A percentile compares a stretch with the other conserved stretches of the same genome.
Evolutionary conservation across 495 filamentous ascomycete species (phyloP).

Genomic region (Annulohypoxylon moriforme): DNA sequence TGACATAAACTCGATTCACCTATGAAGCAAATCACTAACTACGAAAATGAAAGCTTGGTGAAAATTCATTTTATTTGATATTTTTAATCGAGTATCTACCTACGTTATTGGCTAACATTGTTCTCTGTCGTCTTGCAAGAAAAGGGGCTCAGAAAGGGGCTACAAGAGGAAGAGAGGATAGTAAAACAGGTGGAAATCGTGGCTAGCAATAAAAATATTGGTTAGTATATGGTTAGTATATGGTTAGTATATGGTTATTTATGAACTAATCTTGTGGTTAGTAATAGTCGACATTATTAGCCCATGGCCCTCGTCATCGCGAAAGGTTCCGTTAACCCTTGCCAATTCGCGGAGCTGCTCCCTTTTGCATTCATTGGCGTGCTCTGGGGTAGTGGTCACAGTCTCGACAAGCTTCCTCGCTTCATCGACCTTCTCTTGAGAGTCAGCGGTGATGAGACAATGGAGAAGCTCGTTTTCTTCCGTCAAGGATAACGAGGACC

Average conservation of each 20-base stretch:
- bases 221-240: too few species aligned
- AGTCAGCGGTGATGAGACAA: slow-evolving; percentile 85
- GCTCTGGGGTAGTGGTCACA: slow-evolving; percentile 84
- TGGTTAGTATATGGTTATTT: not conserved
- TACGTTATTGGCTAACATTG: too few species aligned
- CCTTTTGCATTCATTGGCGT: slow-evolving; percentile 82
- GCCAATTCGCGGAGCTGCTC: slow-evolving; percentile 85
- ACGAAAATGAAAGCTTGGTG: not conserved
- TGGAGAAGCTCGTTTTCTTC: slow-evolving; percentile 73
- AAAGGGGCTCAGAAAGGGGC: too few species aligned
- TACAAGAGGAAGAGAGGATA: too few species aligned
- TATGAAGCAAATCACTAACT: not conserved
- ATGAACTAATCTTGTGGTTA: not conserved
- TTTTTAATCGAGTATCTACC: too few species aligned
- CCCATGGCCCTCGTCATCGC: slow-evolving; percentile 70
- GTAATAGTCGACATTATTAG: not conserved
- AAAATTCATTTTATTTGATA: too few species aligned
- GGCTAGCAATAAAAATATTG: too few species aligned
- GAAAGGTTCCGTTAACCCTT: slow-evolving; percentile 82
- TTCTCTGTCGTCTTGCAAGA: too few species aligned
- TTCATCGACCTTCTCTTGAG: slow-evolving; percentile 84
- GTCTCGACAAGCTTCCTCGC: slow-evolving; percentile 84
- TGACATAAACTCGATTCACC: too few species aligned
- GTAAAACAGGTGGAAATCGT: too few species aligned
- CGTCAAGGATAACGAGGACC: slow-evolving; percentile 69